phyloP scores from a whole-genome alignment of 768 basidiomycete genomes.

The Lactifluus piperatus region DNA sequence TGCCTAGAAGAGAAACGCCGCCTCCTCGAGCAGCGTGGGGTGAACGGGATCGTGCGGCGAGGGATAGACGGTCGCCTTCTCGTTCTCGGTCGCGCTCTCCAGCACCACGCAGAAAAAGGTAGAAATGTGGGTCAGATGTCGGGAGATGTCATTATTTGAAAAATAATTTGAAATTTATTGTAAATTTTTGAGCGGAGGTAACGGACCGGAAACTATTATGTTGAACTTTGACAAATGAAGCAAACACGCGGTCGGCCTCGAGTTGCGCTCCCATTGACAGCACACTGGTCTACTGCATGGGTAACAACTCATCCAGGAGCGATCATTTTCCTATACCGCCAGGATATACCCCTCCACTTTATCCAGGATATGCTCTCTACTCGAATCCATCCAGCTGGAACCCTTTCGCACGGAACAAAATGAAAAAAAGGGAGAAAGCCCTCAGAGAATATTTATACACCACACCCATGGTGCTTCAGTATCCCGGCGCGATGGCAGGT shows the following conservation, averaged over 20 bases:
- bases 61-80: slow-evolving; percentile 36
- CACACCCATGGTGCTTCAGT: slow-evolving; percentile 17
- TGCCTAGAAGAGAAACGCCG: no score
- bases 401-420: slow-evolving; percentile 11
- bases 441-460: slow-evolving; percentile 17
- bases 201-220: neutral
- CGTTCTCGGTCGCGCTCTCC: slow-evolving; percentile 36
- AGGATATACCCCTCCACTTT: slow-evolving; percentile 5
- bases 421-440: slow-evolving; percentile 14
- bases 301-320: slow-evolving; percentile 11
- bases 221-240: neutral
- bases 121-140: neutral
- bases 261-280: neutral
- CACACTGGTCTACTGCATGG: neutral
- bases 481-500: slow-evolving; percentile 13
- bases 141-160: neutral
- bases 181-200: neutral
- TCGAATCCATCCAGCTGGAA: slow-evolving; percentile 10
- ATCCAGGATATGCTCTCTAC: slow-evolving; percentile 1
- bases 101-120: slow-evolving; percentile 27
- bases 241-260: neutral
- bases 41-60: no score
- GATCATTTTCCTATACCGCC: slow-evolving; percentile 10
- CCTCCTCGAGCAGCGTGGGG: no score
- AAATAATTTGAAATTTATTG: slow-evolving; percentile 1